Evolutionary conservation across 768 basidiomycete genomes (phyloP), one percentile per base, ranked within the genome.

Genomic region (Boletus tylopilopsis): DNA sequence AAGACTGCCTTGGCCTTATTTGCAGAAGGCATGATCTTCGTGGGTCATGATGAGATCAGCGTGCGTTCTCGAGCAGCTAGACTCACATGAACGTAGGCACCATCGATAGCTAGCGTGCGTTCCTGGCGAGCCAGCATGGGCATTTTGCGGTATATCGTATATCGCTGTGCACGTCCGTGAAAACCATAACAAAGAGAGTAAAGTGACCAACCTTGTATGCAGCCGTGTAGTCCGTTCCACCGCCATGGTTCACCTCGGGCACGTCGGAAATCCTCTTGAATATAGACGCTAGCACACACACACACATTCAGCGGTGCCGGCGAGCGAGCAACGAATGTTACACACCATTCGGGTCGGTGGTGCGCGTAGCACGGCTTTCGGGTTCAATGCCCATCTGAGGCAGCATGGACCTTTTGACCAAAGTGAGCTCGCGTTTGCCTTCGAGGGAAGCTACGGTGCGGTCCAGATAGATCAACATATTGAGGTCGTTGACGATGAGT

Each of bases 401-500:
- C 2, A 95, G 73, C 78, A 85, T 87, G 49, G 79, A 84, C 59
- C 82, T 75, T 68, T 87, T 87, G 47, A 94, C 84, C 12, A 98
- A 75, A 11, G 86, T 77, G 16, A 98, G 74, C 57, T 94, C 89
- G 12, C 82, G 77, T 61, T 87, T 89, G 6, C 92, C 94, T 64
- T 91, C 87, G 61, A 98, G 71, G 70, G 90, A 93, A 30, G 91
- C 92, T n/a, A 98, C 95, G 0, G 96, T 98, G 18, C 94, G 79
- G 66, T 98, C 96, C 24, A 97, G 78, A 23, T 94, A 94, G 27
- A 93, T 84, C 47, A 92, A 69, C 34, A 95, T 84, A 49, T 82
- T 85, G 1, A 76, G 74, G 12, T 73, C 66, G 12, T 68, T 67
- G 39, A 88, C 69, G 34, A 94, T 71, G 19, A 98, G 77, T 2